Conservation (phyloP, 352 stramenopile genomes). For the Phytophthora tubulina region DNA sequence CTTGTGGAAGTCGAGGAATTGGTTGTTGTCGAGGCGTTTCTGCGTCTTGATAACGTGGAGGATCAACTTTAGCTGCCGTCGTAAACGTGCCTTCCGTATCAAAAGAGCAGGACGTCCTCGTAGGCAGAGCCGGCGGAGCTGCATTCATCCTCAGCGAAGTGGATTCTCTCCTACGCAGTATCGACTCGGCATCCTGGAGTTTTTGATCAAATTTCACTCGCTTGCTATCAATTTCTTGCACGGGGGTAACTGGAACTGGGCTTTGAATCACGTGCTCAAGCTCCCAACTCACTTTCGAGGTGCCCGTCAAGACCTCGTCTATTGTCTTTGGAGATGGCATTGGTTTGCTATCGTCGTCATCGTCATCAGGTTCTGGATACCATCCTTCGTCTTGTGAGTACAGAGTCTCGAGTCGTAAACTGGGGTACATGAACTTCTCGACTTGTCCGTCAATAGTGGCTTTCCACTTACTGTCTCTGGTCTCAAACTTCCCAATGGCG, state of each 20-base stretch:
- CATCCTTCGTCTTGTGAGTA: constrained; percentile 36
- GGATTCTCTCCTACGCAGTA: constrained; percentile 58
- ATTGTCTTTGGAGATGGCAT: constrained; percentile 52
- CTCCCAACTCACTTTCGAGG: constrained; percentile 64
- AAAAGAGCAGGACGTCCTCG: constrained; percentile 5
- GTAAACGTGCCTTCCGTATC: background rate
- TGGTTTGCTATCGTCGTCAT: background rate
- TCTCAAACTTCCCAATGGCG: constrained; percentile 64
- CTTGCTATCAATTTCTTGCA: constrained; percentile 41
- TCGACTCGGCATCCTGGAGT: constrained; percentile 63
- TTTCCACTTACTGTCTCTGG: constrained; percentile 66
- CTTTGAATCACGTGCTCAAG: constrained; percentile 54
- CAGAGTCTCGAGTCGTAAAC: constrained; percentile 60
- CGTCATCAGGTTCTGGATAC: background rate
- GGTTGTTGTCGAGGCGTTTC: constrained; percentile 45
- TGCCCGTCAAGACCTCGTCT: constrained; percentile 42
- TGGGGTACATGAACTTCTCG: constrained; percentile 83
- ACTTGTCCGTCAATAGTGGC: constrained; percentile 67
- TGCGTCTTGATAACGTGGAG: constrained; percentile 42
- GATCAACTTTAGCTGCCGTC: background rate
- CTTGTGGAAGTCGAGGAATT: constrained; percentile 68
- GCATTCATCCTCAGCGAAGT: constrained; percentile 21
- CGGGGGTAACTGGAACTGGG: constrained; percentile 22
- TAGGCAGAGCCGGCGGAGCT: background rate
- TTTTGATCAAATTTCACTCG: constrained; percentile 62